phyloP scores from a whole-genome alignment of 1,284 basidiomycete species.

The Fomitiporia mediterranea region DNA sequence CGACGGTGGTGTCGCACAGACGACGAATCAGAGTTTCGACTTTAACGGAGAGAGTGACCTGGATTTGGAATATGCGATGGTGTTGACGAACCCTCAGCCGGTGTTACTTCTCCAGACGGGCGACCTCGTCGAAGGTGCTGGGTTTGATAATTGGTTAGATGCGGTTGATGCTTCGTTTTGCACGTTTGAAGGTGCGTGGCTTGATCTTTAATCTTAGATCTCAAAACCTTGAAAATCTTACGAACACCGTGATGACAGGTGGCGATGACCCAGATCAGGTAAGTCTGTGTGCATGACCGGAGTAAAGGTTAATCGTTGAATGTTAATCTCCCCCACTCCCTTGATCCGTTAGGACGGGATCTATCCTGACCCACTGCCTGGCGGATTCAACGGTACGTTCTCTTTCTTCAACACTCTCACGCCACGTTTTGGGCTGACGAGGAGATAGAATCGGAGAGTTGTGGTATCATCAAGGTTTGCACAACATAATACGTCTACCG shows the following conservation, averaged over 20 bases:
- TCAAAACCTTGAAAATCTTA: no score
- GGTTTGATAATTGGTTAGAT: slow-evolving; percentile 28
- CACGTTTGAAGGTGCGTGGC: slow-evolving; percentile 22
- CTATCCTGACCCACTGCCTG: slow-evolving; percentile 46
- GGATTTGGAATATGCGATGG: slow-evolving; percentile 40
- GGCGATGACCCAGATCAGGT: slow-evolving; percentile 23
- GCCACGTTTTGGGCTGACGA: slow-evolving; percentile 2
- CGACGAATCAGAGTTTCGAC: slow-evolving; percentile 30
- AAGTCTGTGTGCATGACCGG: neutral
- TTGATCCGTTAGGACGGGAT: slow-evolving; percentile 50
- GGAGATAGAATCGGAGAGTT: slow-evolving; percentile 30
- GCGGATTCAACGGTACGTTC: slow-evolving; percentile 37
- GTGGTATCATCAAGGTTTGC: slow-evolving; percentile 33
- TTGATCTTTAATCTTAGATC: no score
- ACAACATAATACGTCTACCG: neutral
- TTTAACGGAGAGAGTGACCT: slow-evolving; percentile 45
- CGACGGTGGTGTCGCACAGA: slow-evolving; percentile 23
- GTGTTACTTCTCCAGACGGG: slow-evolving; percentile 30
- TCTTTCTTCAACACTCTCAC: slow-evolving; percentile 19
- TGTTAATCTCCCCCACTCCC: neutral
- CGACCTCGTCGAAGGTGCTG: slow-evolving; percentile 25
- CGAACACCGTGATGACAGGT: neutral
- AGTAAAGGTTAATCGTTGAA: slow-evolving; percentile 17
- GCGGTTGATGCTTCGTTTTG: slow-evolving; percentile 30
- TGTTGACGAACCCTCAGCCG: slow-evolving; percentile 30